These are phyloP conservation scores for Trypethelium eluteriae DNA, from an alignment of 495 filamentous ascomycete species.

Conservation along the genomic window DNA sequence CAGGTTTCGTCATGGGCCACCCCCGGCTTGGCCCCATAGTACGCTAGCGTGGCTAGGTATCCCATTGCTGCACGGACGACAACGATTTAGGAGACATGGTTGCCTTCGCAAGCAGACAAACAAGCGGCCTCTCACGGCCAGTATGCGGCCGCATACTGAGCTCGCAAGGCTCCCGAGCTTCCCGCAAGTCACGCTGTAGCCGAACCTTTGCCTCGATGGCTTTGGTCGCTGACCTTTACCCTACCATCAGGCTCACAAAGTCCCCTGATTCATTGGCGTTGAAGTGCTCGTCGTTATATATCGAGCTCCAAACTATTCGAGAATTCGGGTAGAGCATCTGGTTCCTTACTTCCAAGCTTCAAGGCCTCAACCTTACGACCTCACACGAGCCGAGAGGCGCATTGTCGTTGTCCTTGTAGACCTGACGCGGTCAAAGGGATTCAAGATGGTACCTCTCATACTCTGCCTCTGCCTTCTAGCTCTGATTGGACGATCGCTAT, in stretches of 20 bases:
- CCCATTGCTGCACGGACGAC: background rate
- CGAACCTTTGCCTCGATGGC: background rate
- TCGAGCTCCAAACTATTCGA: background rate
- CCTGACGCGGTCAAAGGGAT: background rate
- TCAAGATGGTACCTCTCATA: background rate
- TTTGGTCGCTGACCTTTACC: background rate
- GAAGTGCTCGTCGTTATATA: background rate
- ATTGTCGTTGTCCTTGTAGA: background rate
- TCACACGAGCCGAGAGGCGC: background rate
- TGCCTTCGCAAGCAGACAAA: background rate
- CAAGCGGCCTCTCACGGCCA: background rate
- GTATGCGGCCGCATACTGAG: background rate
- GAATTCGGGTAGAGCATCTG: background rate
- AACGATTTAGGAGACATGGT: background rate
- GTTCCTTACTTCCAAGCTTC: background rate
- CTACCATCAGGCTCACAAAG: background rate
- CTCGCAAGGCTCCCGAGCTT: background rate
- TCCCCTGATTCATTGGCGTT: background rate
- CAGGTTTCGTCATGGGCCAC: too few relatives aligned
- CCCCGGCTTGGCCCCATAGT: background rate
- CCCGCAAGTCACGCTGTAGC: background rate
- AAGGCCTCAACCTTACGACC: background rate
- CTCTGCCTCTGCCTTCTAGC: background rate
- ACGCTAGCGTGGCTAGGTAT: too few relatives aligned
- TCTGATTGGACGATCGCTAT: background rate